Evolutionary conservation across 2,329 filamentous ascomycete genomes (phyloP).

Genomic region (Fusarium oxysporum): DNA sequence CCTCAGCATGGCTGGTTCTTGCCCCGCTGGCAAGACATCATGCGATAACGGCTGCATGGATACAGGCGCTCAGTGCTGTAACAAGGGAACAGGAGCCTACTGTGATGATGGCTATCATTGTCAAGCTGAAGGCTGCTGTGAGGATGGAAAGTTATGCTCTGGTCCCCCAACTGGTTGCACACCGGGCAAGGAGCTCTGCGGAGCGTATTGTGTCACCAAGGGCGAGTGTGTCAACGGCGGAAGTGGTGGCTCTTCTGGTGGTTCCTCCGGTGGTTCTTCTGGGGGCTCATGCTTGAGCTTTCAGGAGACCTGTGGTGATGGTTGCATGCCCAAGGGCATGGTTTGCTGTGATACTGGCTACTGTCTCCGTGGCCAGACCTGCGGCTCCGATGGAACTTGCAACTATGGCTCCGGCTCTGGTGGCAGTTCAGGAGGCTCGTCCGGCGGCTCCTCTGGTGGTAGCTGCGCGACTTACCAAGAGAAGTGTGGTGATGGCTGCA

Average conservation of each 20-base stretch:
- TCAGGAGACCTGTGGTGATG: constrained; percentile 38
- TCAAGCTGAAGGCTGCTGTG: constrained; percentile 48
- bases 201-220: constrained; percentile 48
- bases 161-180: constrained; percentile 46
- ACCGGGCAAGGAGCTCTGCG: constrained; percentile 43
- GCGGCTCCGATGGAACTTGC: constrained; percentile 34
- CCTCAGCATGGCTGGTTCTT: constrained; percentile 35
- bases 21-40: constrained; percentile 32
- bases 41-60: constrained; percentile 51
- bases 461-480: constrained; percentile 37
- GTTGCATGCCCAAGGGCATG: constrained; percentile 47
- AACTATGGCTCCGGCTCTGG: constrained; percentile 13
- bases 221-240: constrained; percentile 26
- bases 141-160: constrained; percentile 47
- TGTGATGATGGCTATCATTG: constrained; percentile 50
- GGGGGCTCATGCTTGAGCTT: constrained; percentile 32
- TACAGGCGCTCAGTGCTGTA: constrained; percentile 47
- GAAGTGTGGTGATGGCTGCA: constrained; percentile 42
- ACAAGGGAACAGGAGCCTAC: constrained; percentile 44
- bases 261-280: constrained; percentile 31
- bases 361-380: constrained; percentile 47
- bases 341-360: constrained; percentile 48
- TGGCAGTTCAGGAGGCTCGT: constrained; percentile 20
- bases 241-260: constrained; percentile 32
- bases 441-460: constrained; percentile 23